Percentiles rank a stretch among this genome's conserved stretches.
These are phyloP conservation scores for Eustoma russellianum DNA, from an alignment of 257 asterid species.

Conservation along the genomic window DNA sequence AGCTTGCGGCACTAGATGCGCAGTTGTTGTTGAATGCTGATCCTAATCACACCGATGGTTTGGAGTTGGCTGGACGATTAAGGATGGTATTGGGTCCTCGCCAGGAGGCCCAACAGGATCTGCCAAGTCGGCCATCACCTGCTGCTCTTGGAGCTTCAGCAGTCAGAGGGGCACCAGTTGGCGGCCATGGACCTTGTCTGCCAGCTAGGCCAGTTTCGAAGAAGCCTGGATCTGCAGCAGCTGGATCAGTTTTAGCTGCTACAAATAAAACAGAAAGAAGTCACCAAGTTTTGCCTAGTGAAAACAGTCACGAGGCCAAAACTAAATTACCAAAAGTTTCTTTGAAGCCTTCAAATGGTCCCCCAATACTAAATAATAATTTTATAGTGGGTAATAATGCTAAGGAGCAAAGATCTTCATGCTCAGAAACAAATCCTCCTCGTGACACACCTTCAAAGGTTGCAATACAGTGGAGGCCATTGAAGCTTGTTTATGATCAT, in stretches of 20 bases:
- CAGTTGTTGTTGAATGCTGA: conserved; percentile 51
- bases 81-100: conserved; percentile 60
- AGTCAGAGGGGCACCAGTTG: conserved; percentile 84
- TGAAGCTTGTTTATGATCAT: conserved; percentile 92
- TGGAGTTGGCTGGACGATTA: conserved; percentile 67
- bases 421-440: conserved; percentile 6
- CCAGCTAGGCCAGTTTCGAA: conserved; percentile 74
- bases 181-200: conserved; percentile 87
- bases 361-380: conserved; percentile 31
- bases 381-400: conserved; percentile 27
- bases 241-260: conserved; percentile 27
- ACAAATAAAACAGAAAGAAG: conserved; percentile 46
- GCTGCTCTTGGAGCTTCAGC: conserved; percentile 99
- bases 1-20: conserved; percentile 78
- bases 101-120: conserved; percentile 86
- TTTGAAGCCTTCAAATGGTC: conserved; percentile 60
- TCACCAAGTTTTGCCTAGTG: conserved; percentile 23
- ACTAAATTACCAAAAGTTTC: conserved; percentile 51
- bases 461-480: conserved; percentile 38
- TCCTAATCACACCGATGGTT: conserved; percentile 59
- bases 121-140: conserved; percentile 96
- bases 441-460: conserved; percentile 24
- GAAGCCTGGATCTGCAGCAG: conserved; percentile 34
- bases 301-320: conserved; percentile 51
- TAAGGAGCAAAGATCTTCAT: conserved; percentile 22